Percentiles rank a stretch among this genome's conserved stretches.
These are phyloP conservation scores for Daldinia caldariorum DNA, from an alignment of 495 filamentous ascomycete species.

Conservation along the genomic window DNA sequence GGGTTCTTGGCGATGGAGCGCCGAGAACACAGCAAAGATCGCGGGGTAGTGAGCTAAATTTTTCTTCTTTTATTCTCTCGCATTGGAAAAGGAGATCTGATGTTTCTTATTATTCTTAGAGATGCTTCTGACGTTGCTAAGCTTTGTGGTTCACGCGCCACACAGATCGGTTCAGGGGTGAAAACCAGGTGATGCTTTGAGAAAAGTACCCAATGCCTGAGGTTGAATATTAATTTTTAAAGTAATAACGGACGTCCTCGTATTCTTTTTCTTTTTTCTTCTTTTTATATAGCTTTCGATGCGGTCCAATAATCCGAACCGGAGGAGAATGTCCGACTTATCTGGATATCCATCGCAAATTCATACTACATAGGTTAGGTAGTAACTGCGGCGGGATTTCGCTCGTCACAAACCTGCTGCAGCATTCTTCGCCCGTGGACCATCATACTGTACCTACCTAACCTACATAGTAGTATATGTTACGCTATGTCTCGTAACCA, in stretches of 20 bases:
- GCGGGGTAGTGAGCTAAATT: conserved; percentile 25
- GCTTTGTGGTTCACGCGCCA: conserved; percentile 1
- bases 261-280: background rate
- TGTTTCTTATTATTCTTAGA: background rate
- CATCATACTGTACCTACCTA: background rate
- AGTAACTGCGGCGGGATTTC: background rate
- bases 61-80: conserved; percentile 16
- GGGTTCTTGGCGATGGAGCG: conserved; percentile 29
- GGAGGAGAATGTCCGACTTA: background rate
- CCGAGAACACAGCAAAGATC: conserved; percentile 28
- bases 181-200: background rate
- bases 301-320: conserved; percentile 5
- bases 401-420: background rate
- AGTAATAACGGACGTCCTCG: background rate
- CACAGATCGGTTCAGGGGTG: background rate
- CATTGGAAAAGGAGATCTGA: conserved; percentile 21
- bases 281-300: background rate
- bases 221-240: conserved; percentile 1
- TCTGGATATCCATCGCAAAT: background rate
- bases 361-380: background rate
- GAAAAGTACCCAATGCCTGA: background rate
- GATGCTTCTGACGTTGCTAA: background rate
- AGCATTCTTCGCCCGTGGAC: background rate
- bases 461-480: conserved; percentile 1
- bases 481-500: conserved; percentile 22